Percentiles rank a stretch among this genome's conserved stretches.
phyloP scores from a whole-genome alignment of 2,329 filamentous ascomycete genomes.

The Venturia asperata region DNA sequence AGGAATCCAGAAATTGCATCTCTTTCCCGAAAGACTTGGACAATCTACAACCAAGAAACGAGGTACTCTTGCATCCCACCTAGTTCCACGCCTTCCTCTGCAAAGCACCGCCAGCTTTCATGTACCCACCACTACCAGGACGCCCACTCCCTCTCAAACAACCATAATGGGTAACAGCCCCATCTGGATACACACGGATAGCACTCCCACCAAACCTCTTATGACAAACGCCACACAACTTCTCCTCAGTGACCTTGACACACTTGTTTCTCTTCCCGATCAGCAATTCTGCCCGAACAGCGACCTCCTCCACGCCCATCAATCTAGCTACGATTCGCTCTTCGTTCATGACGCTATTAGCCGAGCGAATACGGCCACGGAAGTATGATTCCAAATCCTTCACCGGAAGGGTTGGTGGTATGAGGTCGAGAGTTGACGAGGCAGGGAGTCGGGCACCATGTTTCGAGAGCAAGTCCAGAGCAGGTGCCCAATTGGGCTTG shows the following conservation, averaged over 20 bases:
- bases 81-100: constrained; percentile 7
- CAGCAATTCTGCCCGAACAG: constrained; percentile 63
- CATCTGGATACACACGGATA: constrained; percentile 77
- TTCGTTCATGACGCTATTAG: constrained; percentile 75
- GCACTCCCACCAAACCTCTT: constrained; percentile 89
- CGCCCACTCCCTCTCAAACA: constrained; percentile 34
- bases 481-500: constrained; percentile 65
- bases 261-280: constrained; percentile 61
- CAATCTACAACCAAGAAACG: no score
- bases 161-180: constrained; percentile 44
- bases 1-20: no score
- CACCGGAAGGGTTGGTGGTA: constrained; percentile 73
- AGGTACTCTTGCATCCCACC: not conserved
- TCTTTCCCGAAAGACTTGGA: no score
- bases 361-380: constrained; percentile 77
- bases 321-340: constrained; percentile 69
- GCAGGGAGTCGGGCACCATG: constrained; percentile 90
- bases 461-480: constrained; percentile 78
- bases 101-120: not conserved
- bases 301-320: constrained; percentile 71
- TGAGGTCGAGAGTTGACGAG: constrained; percentile 73
- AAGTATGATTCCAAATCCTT: constrained; percentile 83
- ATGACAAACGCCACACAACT: constrained; percentile 85
- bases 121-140: constrained; percentile 8
- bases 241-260: constrained; percentile 78